phyloP scores from a whole-genome alignment of 352 stramenopile genomes.

The Globisporangium echinulatum region DNA sequence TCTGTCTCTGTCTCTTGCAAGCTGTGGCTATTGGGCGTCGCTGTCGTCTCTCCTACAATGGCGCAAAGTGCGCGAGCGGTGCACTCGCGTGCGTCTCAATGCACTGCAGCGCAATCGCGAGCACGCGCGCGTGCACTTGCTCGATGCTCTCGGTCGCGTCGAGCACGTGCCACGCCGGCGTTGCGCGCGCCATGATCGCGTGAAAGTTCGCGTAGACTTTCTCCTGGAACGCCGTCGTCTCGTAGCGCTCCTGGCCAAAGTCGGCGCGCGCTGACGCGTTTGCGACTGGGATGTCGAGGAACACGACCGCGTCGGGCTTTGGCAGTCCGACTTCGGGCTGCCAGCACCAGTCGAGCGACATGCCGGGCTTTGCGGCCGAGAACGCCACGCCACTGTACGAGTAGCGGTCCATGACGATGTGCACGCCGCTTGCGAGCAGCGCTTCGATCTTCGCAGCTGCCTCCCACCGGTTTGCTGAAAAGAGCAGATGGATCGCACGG shows the following conservation, averaged over 20 bases:
- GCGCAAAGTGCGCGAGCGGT: conserved; percentile 39
- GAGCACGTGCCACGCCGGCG: conserved; percentile 65
- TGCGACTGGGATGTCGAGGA: conserved; percentile 93
- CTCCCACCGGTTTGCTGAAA: conserved; percentile 99
- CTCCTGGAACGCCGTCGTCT: conserved; percentile 85
- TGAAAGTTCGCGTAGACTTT: conserved; percentile 82
- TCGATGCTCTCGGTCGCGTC: conserved; percentile 76
- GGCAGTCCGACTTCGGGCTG: conserved; percentile 95
- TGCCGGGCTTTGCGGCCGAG: conserved; percentile 92
- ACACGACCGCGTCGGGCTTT: conserved; percentile 96
- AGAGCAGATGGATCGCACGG: conserved; percentile 97
- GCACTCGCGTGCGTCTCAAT: conserved; percentile 25
- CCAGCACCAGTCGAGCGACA: conserved; percentile 97
- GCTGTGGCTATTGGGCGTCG: too few species aligned
- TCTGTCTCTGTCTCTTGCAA: too few species aligned
- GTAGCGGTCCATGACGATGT: conserved; percentile 96
- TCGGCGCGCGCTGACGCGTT: conserved; percentile 86
- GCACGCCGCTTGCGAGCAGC: conserved; percentile 72
- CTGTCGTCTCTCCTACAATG: too few species aligned
- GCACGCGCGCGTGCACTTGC: conserved; percentile 56
- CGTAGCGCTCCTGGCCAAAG: conserved; percentile 92
- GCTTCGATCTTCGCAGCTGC: conserved; percentile 66
- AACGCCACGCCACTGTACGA: conserved; percentile 98
- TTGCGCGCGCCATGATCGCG: conserved; percentile 35
- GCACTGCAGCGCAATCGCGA: conserved; percentile 41